Base-by-base conservation (phyloP, 2,329 filamentous ascomycete species). In the Calonectria pseudoturangicola region DNA sequence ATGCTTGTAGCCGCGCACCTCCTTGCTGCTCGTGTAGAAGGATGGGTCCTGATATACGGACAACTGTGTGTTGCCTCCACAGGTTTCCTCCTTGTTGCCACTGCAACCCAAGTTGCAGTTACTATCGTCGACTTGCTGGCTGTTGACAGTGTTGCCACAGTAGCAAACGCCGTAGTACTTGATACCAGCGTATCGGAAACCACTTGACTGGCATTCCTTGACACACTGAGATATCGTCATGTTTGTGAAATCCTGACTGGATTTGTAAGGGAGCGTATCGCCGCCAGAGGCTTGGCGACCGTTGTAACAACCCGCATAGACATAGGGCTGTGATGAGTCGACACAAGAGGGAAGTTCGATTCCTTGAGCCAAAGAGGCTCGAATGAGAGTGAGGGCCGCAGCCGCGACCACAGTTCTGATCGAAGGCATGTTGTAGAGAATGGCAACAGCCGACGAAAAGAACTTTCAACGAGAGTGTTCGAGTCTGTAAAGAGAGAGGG, bases 31-130 rank as follows among this genome's bases (percentile, higher is more conserved):
- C 74, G 85, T 87, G 72, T 84, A 79, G 75, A 88, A 89, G 36
- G 87, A 89, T 4, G 87, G 84, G 63, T 89, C 88, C 77, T 87
- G 82, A 78, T 84, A 89, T 77, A 88, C 72, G 2, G 88, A 88
- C 72, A 91, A 86, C 36, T 81, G 77, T 10, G 84, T 82, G 68
- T 86, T 83, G 25, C 88, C 87, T 67, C 89, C 89, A 73, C 89
- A 90, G 30, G 73, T 83, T 79, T 88, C 71, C n/a, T 78, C 76
- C 48, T 80, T 82, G 84, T 89, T 85, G 47, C 86, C 86, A 33
- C 82, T 87, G 80, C 91, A 88, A 12, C 88, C 83, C 68, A 91
- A 90, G 80, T 86, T 90, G 77, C 92, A 93, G 45, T 90, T 85
- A 18, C 88, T 84, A 25, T 87, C 86, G 3, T 84, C 79, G 18